Evolutionary conservation across 768 basidiomycete species (phyloP).

Genomic region (Amanita muscaria): DNA sequence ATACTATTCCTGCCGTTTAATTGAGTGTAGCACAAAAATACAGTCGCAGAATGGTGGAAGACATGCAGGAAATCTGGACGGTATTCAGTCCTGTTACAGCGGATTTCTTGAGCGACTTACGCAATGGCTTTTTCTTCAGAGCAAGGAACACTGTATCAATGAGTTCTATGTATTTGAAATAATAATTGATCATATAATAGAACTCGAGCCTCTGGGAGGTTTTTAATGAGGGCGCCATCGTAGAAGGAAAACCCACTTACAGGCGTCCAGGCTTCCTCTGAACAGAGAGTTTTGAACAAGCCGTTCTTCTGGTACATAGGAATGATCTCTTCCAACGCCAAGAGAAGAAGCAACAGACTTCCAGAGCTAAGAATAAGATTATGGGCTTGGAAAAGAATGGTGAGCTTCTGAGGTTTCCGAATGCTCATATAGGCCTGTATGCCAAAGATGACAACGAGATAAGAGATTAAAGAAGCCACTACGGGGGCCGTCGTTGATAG

Average conservation of each 20-base stretch:
- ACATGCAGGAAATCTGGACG: conserved; percentile 88
- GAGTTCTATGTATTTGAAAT: conserved; percentile 95
- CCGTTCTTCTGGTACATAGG: conserved; percentile 71
- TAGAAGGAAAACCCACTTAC: conserved; percentile 38
- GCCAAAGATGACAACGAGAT: conserved; percentile 85
- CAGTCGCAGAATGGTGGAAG: conserved; percentile 98
- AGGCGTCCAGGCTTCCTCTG: conserved; percentile 72
- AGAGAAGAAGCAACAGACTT: conserved; percentile 69
- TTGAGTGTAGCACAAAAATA: conserved; percentile 89
- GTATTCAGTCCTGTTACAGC: conserved; percentile 1
- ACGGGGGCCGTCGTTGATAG: conserved; percentile 78
- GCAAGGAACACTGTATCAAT: conserved; percentile 96
- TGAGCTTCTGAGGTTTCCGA: conserved; percentile 64
- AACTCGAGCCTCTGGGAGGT: conserved; percentile 71
- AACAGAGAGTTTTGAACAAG: conserved; percentile 71
- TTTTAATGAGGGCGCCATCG: conserved; percentile 6
- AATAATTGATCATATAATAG: conserved; percentile 99
- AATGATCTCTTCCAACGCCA: conserved; percentile 87
- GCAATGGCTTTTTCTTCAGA: conserved; percentile 95
- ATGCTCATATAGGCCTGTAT: conserved; percentile 79
- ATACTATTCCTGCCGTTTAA: conserved; percentile 92
- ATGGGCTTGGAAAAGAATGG: conserved; percentile 79
- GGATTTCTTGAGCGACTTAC: conserved; percentile 33
- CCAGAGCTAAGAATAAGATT: conserved; percentile 84
- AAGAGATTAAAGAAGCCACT: conserved; percentile 56